phyloP scores from a whole-genome alignment of 2,329 filamentous ascomycete species.

The Fusarium sp. region DNA sequence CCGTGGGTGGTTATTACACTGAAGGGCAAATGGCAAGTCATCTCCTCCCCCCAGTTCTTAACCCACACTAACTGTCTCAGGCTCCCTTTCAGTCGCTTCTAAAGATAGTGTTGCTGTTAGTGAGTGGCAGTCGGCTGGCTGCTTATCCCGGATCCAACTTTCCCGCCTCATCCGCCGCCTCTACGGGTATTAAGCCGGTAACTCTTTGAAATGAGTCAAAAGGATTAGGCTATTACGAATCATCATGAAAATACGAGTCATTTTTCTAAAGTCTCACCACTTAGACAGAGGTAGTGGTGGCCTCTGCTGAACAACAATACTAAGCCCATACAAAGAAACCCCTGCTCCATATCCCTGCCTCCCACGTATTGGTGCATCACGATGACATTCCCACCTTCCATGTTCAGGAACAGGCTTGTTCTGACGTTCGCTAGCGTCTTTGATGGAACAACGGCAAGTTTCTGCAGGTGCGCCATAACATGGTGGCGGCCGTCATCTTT shows the following conservation, averaged over 20 bases:
- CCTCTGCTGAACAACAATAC: conserved; percentile 45
- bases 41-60: not conserved
- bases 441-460: conserved; percentile 1
- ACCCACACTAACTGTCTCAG: conserved; percentile 29
- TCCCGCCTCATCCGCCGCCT: not conserved
- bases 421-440: not conserved
- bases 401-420: not conserved
- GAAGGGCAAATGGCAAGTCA: conserved; percentile 78
- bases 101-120: conserved; percentile 11
- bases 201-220: not conserved
- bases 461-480: conserved; percentile 11
- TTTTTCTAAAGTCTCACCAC: not conserved
- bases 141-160: not conserved
- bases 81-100: conserved; percentile 49
- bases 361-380: conserved; percentile 4
- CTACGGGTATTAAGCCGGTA: not conserved
- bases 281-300: conserved; percentile 9
- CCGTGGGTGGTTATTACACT: conserved; percentile 86
- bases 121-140: not conserved
- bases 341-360: conserved; percentile 14
- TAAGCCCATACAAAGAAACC: conserved; percentile 39
- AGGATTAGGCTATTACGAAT: not conserved
- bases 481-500: conserved; percentile 20
- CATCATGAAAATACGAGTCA: not conserved
- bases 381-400: not conserved